Evolutionary conservation across 2,329 filamentous ascomycete species (phyloP).

Genomic region (Colletotrichum sp.): DNA sequence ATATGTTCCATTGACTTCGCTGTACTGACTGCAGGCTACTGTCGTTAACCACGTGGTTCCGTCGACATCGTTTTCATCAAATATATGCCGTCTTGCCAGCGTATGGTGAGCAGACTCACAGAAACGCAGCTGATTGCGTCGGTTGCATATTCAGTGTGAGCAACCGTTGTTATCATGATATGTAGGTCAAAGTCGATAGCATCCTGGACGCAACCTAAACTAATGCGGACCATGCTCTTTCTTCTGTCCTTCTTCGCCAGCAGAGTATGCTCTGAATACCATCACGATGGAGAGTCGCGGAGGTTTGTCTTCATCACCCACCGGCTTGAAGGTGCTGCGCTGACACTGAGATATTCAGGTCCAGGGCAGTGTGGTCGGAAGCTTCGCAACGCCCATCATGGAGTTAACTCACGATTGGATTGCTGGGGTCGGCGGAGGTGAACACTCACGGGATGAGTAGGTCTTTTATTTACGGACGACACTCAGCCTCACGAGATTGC

Average conservation of each 20-base stretch:
- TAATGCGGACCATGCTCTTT: not conserved
- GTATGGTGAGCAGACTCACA: not conserved
- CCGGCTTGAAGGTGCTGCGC: not conserved
- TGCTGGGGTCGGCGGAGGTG: not conserved
- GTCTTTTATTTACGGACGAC: too few species aligned
- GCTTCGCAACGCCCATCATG: not conserved
- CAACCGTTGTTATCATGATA: too few species aligned
- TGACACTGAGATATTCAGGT: not conserved
- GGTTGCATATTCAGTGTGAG: not conserved
- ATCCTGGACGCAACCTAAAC: accelerated
- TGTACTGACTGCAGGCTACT: not conserved
- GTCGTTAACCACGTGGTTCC: not conserved
- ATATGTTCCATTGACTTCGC: not conserved
- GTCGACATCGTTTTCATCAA: not conserved
- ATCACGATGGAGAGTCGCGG: not conserved
- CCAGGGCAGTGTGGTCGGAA: not conserved
- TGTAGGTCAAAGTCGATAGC: too few species aligned
- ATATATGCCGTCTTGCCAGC: not conserved
- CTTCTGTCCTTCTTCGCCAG: not conserved
- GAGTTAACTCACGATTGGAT: accelerated
- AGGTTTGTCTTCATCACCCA: not conserved
- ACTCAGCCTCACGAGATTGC: too few species aligned
- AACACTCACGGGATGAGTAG: too few species aligned
- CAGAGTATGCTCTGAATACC: not conserved
- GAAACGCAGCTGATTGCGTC: not conserved